A percentile compares a stretch with the other conserved stretches of the same genome.
Evolutionary conservation across 345 rosid genomes (phyloP).

Genomic region (Pistacia vera): DNA sequence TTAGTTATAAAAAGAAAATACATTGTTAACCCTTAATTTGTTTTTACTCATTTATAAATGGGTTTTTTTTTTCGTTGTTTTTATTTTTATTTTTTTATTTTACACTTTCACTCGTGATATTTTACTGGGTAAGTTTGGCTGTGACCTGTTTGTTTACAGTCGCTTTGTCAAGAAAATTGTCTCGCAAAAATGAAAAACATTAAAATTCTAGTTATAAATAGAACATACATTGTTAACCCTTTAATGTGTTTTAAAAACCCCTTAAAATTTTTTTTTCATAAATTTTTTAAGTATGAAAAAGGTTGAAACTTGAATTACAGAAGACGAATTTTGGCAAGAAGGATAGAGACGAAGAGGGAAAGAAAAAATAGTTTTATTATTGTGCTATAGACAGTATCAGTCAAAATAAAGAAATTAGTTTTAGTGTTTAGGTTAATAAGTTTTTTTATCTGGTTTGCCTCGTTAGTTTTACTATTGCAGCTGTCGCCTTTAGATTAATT

Average conservation of each 20-base stretch:
- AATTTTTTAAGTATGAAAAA: not conserved
- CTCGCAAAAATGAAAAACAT: too few relatives aligned
- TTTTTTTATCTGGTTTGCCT: not conserved
- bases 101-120: too few relatives aligned
- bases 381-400: not conserved
- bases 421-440: not conserved
- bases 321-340: not conserved
- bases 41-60: too few relatives aligned
- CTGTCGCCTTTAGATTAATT: not conserved
- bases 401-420: not conserved
- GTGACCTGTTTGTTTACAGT: too few relatives aligned
- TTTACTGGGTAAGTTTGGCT: too few relatives aligned
- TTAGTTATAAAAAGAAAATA: not conserved
- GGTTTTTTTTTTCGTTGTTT: too few relatives aligned
- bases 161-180: too few relatives aligned
- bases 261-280: not conserved
- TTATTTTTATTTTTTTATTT: too few relatives aligned
- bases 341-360: not conserved
- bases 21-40: not conserved
- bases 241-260: not conserved
- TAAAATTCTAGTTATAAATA: too few relatives aligned
- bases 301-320: not conserved
- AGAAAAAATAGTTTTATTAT: not conserved
- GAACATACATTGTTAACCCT: not conserved
- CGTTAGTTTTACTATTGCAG: not conserved